Evolutionary conservation across 75 land plant genomes (phyloP), one percentile per base, ranked within the genome.

Genomic region (Chamaecyparis obtusa): DNA sequence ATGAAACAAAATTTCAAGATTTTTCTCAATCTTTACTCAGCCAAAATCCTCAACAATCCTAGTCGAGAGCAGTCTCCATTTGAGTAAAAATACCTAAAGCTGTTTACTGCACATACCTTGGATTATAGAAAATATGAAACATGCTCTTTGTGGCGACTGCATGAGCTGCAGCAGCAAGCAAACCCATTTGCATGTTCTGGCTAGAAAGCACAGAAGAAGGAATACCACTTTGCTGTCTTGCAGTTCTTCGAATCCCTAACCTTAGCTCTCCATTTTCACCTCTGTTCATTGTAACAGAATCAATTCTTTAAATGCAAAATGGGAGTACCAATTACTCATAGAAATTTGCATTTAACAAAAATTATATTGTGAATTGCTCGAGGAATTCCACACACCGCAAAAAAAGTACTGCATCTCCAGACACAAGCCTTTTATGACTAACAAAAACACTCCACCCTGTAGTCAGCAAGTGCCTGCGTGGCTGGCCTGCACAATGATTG

Each of bases 371-470:
- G 46, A 81, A 24, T 27, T 81, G 27, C 83, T 81, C 54, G 11
- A 81, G 48, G 54, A n/a, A 44, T 37, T 46, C 48, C 13, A 41
- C 83, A 46, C n/a, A 97, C 99, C 97, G 90, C 24, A 95, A 90
- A 86, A 97, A 97, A 15, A 97, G 93, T 72, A 97, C 97, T 77
- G 99, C 94, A 92, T 97, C 99, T 67, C 99, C 99, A 80, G 99
- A 96, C 19, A 93, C 93, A 35, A 97, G 96, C 87, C 92, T 94
- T 85, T 97, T 97, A 87, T 93, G 93, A 86, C 95, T 95, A 15
- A 97, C 96, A 91, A 95, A 97, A 17, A 94, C 96, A 91, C 99
- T 95, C 99, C 99, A 97, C 17, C 99, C 99, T 74, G 97, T 97
- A 5, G 99, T 97, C 24, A 97, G 95, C 90, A 97, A 89, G 90